Evolutionary conservation across 371 early-diverging fungal genomes (phyloP), one percentile per base, ranked within the genome.

Genomic region (Mycotypha africana): DNA sequence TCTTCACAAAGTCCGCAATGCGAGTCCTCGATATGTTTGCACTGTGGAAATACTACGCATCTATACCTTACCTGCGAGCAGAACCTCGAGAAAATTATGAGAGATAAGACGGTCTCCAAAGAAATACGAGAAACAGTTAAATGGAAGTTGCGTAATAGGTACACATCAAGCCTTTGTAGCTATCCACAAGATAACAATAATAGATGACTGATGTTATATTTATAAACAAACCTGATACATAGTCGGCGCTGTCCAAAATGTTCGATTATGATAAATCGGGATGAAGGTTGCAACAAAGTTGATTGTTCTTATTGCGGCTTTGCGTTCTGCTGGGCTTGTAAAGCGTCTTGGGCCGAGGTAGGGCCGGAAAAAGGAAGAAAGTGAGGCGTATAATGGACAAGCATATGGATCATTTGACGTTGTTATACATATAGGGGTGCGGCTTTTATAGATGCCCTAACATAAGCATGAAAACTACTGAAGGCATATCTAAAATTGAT

Each of bases 251-350:
- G 88, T 51, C 88, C 88, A 4, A 76, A 75, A 28, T 88, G 88
- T 54, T 81, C 74, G 16, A 80, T 86, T 24, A 64, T 88, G 62
- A 88, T 88, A 30, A 80, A 84, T 32, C 57, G 88, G 14, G 88
- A 88, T 34, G 88, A 88, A 55, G 88, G 88, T 5, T 88, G 88
- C 47, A 86, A 87, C 53, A 85, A 86, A 56, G 84, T 88, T 1
- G 86, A 88, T 41, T 88, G 88, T 37, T 71, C 81, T 40, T 74
- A 75, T 23, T 88, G 88, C 56, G 88, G 86, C 1, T 67, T 74
- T 58, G 58, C 74, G 14, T 88, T 87, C 53, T 88, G 88, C 40
- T 88, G 88, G 88, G 47, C 62, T 9, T 73, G 73, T 40, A 37
- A 53, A 17, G 63, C 65, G 38, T 53, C 61, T 4, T 73, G 73